phyloP scores from a whole-genome alignment of 2,329 filamentous ascomycete species.

The Calonectria pseudoreteaudii region DNA sequence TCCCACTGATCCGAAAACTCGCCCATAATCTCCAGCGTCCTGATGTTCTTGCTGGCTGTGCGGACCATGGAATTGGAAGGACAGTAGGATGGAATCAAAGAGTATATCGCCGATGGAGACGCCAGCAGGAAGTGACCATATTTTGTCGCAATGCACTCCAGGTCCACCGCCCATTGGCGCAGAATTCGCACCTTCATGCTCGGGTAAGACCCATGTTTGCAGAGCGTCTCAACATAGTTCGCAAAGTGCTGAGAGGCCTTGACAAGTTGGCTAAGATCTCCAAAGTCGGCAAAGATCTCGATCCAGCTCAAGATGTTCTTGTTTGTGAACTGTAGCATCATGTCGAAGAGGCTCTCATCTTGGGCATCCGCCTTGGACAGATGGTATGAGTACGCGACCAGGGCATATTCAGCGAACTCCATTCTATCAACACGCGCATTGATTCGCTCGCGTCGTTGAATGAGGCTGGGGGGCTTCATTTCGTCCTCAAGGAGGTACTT shows the following conservation, averaged over 20 bases:
- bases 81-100: slow-evolving; percentile 47
- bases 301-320: slow-evolving; percentile 53
- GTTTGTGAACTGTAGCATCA: slow-evolving; percentile 45
- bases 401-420: slow-evolving; percentile 38
- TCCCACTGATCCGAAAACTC: slow-evolving; percentile 43
- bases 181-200: slow-evolving; percentile 33
- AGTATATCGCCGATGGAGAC: slow-evolving; percentile 47
- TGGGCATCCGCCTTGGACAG: slow-evolving; percentile 42
- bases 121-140: slow-evolving; percentile 43
- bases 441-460: neutral
- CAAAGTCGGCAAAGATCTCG: slow-evolving; percentile 40
- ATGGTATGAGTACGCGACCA: slow-evolving; percentile 49
- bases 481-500: slow-evolving; percentile 47
- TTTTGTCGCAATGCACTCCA: slow-evolving; percentile 45
- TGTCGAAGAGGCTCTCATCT: slow-evolving; percentile 35
- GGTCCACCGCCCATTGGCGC: slow-evolving; percentile 45
- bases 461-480: slow-evolving; percentile 47
- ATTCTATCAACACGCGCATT: neutral
- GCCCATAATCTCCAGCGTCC: slow-evolving; percentile 40
- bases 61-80: slow-evolving; percentile 43
- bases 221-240: slow-evolving; percentile 33
- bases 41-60: slow-evolving; percentile 21
- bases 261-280: slow-evolving; percentile 30
- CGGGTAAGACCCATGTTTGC: slow-evolving; percentile 29
- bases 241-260: slow-evolving; percentile 32